Evolutionary conservation across 495 filamentous ascomycete species (phyloP).

Genomic region (Xanthoparmelia taractica): DNA sequence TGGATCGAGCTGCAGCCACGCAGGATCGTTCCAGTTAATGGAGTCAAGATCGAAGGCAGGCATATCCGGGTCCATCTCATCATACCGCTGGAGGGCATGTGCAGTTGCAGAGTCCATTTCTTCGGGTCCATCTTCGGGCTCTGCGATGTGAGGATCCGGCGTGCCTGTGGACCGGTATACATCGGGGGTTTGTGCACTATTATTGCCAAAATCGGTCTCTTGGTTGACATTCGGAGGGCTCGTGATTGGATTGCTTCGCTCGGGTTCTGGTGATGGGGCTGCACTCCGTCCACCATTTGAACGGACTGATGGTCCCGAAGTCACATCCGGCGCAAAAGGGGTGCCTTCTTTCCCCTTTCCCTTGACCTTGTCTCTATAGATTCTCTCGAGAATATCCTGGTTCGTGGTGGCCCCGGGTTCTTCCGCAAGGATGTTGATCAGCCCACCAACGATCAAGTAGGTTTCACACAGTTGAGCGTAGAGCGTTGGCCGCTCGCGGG

Average conservation of each 20-base stretch:
- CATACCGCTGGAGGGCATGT: background rate
- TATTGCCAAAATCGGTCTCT: background rate
- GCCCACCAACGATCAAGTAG: background rate
- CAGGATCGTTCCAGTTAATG: background rate
- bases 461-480: background rate
- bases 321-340: background rate
- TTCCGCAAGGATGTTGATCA: background rate
- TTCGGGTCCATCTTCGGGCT: background rate
- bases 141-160: background rate
- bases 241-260: background rate
- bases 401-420: background rate
- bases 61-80: background rate
- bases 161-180: background rate
- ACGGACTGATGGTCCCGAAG: background rate
- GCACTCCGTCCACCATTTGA: background rate
- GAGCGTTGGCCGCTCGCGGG: background rate
- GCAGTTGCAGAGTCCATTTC: background rate
- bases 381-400: background rate
- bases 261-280: background rate
- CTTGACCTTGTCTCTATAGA: background rate
- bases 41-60: background rate
- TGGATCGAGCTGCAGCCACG: background rate
- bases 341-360: background rate
- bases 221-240: background rate
- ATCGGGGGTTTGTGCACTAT: background rate